Base-by-base conservation (phyloP, 164 flowering plant species). In the Piper betle region DNA sequence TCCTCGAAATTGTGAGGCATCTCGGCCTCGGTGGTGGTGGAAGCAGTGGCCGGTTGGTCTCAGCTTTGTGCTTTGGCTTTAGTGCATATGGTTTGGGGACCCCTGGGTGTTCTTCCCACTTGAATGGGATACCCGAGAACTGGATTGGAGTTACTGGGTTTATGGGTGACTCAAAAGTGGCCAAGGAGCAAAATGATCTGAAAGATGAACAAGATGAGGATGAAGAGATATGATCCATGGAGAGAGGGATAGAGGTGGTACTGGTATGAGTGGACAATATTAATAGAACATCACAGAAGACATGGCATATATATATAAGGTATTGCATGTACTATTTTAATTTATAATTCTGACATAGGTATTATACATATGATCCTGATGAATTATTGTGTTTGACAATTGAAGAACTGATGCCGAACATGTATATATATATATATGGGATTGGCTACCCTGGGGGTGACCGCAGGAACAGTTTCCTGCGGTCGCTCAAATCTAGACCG, bases 91-190 rank as follows among this genome's bases (percentile, higher is more conserved):
- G 57, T 48, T 62, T 62, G 5, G 65, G 65, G 8, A 62, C 43
- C 20, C 65, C 65, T 2, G 65, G 65, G 33, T 53, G 65, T n/a
- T 62, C 43, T 39, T 62, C 65, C 65, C 65, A 62, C 40, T 56
- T 52, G 65, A 62, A 62, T 16, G 65, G 65, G 48, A 62, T 39
- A 58, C 65, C 65, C 16, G 58, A 62, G 19, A 52, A 61, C 8
- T 8, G 11, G 55, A 50, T 40, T 53, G 57, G 64, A 12, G 55
- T 37, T 37, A 38, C 52, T 37, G 64, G 64, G 39, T 19, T 61
- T 16, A 62, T 37, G 2, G 58, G 57, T 12, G 65, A 53, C 46
- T 53, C 55, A 50, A 53, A 39, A 59, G 16, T 41, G n/a, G 63
- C 48, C 18, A 53, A 46, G 15, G 57, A 52, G 46, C 43, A 62